A percentile compares a stretch with the other conserved stretches of the same genome.
Evolutionary conservation across 768 basidiomycete genomes (phyloP).

Genomic region (Suillus luteus): DNA sequence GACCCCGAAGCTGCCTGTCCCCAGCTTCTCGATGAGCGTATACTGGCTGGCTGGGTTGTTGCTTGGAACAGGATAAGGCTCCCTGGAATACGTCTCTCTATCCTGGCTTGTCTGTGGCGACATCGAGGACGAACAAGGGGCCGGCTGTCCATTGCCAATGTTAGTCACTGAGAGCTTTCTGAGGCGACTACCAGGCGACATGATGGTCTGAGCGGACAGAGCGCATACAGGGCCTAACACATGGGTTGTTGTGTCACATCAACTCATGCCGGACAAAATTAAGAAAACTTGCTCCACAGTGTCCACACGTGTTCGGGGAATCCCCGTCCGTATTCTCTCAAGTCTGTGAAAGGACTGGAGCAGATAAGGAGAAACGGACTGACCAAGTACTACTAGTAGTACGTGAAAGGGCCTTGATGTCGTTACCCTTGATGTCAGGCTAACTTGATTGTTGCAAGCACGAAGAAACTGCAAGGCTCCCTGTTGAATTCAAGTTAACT

Average conservation of each 20-base stretch:
- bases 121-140: slow-evolving; percentile 47
- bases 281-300: slow-evolving; percentile 8
- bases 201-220: slow-evolving; percentile 34
- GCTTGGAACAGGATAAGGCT: slow-evolving; percentile 70
- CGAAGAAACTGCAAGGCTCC: background rate
- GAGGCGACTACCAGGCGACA: slow-evolving; percentile 45
- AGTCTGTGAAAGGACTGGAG: slow-evolving; percentile 2
- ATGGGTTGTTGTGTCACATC: slow-evolving; percentile 21
- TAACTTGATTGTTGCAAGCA: slow-evolving; percentile 2
- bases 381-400: no score
- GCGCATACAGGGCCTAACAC: slow-evolving; percentile 16
- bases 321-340: slow-evolving; percentile 2
- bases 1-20: slow-evolving; percentile 93
- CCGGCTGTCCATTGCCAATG: slow-evolving; percentile 26
- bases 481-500: background rate
- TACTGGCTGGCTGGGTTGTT: slow-evolving; percentile 89
- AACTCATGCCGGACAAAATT: slow-evolving; percentile 20
- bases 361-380: slow-evolving; percentile 1
- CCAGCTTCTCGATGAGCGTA: slow-evolving; percentile 92
- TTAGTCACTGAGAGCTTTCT: slow-evolving; percentile 42
- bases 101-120: slow-evolving; percentile 48
- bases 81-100: slow-evolving; percentile 43
- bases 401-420: background rate
- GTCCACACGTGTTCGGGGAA: slow-evolving; percentile 29
- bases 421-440: background rate